Evolutionary conservation across 805 yeast genomes (phyloP).

Genomic region (Vanderwaltozyma tropicalis): DNA sequence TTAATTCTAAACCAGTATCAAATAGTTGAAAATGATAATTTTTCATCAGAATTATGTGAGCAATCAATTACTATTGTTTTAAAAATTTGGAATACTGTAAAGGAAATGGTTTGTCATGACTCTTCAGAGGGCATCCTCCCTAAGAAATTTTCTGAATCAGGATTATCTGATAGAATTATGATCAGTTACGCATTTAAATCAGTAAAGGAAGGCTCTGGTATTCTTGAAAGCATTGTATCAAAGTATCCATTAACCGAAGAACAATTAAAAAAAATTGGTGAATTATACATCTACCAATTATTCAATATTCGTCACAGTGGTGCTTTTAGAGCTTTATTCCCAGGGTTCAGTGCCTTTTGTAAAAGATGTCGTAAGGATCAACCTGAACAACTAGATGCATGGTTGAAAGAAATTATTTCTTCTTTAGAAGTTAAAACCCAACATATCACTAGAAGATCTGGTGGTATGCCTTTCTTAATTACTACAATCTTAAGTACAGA

Average conservation of each 20-base stretch:
- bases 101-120: conserved; percentile 48
- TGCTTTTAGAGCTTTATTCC: conserved; percentile 81
- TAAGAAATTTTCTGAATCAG: conserved; percentile 32
- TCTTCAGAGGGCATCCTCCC: conserved; percentile 63
- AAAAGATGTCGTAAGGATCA: conserved; percentile 36
- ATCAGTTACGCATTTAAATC: conserved; percentile 75
- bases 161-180: conserved; percentile 36
- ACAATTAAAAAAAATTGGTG: conserved; percentile 34
- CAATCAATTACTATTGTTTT: conserved; percentile 6
- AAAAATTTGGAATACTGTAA: conserved; percentile 28
- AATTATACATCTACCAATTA: conserved; percentile 52
- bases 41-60: not conserved
- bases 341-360: conserved; percentile 65
- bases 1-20: conserved; percentile 32
- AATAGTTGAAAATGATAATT: conserved; percentile 1
- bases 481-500: conserved; percentile 61
- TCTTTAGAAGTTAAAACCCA: conserved; percentile 49
- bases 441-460: conserved; percentile 78
- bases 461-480: conserved; percentile 76
- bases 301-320: conserved; percentile 78
- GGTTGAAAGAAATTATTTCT: conserved; percentile 51
- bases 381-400: conserved; percentile 35
- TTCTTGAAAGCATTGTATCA: conserved; percentile 39
- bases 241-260: conserved; percentile 19
- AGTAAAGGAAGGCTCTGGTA: conserved; percentile 58